Conservation (phyloP, 352 stramenopile species). For the Discostella stelligera region DNA sequence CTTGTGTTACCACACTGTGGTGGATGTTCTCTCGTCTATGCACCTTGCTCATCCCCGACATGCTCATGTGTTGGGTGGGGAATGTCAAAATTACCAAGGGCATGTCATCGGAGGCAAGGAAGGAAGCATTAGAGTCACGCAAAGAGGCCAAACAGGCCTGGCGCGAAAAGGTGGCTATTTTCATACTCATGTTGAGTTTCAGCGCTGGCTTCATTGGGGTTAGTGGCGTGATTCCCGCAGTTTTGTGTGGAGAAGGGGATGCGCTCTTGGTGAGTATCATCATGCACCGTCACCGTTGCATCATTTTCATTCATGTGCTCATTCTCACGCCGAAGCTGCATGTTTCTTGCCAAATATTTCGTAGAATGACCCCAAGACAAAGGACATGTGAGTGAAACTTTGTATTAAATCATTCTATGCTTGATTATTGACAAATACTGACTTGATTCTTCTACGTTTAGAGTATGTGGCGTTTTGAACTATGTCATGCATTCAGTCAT, state of each 20-base stretch:
- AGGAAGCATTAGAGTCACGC: constrained; percentile 11
- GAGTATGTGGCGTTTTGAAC: constrained; percentile 43
- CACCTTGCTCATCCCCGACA: constrained; percentile 33
- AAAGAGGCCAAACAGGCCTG: constrained; percentile 68
- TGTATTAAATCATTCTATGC: neutral
- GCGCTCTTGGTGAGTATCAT: constrained; percentile 51
- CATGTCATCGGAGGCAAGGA: constrained; percentile 7
- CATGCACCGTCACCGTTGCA: constrained; percentile 54
- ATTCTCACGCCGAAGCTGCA: neutral
- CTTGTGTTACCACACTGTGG: constrained; percentile 22
- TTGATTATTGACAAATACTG: constrained; percentile 11
- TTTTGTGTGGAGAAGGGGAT: constrained; percentile 52
- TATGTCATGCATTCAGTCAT: constrained; percentile 59
- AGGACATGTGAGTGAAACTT: neutral
- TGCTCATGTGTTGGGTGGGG: constrained; percentile 27
- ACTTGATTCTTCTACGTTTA: neutral
- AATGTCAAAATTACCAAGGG: constrained; percentile 15
- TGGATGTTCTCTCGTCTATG: constrained; percentile 31
- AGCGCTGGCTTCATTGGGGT: constrained; percentile 57
- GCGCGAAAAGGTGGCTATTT: constrained; percentile 68
- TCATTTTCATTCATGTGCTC: constrained; percentile 27
- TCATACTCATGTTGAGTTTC: constrained; percentile 57
- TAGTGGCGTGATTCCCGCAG: constrained; percentile 55
- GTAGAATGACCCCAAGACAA: neutral
- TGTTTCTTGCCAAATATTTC: neutral